These are phyloP conservation scores for Botrytis cinerea DNA, from an alignment of 2,329 filamentous ascomycete genomes.

Conservation along the genomic window DNA sequence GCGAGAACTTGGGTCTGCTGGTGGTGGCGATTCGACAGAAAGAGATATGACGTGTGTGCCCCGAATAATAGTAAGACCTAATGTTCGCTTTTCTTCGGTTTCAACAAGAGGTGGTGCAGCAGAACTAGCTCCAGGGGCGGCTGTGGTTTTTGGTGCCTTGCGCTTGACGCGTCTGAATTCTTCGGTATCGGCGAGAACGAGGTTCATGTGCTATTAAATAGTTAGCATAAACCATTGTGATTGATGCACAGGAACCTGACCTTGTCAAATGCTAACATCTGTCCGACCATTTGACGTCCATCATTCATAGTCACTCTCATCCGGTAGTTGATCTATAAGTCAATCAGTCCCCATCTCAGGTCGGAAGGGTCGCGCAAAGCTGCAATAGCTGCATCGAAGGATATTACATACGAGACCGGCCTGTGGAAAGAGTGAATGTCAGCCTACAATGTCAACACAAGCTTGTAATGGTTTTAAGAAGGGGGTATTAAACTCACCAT, in stretches of 20 bases:
- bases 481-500: slow-evolving; percentile 72
- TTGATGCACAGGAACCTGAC: slow-evolving; percentile 47
- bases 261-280: slow-evolving; percentile 99
- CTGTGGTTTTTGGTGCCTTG: slow-evolving; percentile 72
- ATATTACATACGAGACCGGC: slow-evolving; percentile 67
- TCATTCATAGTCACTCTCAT: slow-evolving; percentile 97
- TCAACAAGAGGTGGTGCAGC: slow-evolving; percentile 70
- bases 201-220: slow-evolving; percentile 84
- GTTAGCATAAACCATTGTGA: neutral
- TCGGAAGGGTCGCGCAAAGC: slow-evolving; percentile 37
- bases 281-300: slow-evolving; percentile 92
- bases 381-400: slow-evolving; percentile 37
- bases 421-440: slow-evolving; percentile 58
- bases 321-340: slow-evolving; percentile 89
- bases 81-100: slow-evolving; percentile 94
- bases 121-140: slow-evolving; percentile 55
- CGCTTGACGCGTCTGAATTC: slow-evolving; percentile 92
- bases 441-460: slow-evolving; percentile 59
- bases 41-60: slow-evolving; percentile 93
- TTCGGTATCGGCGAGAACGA: slow-evolving; percentile 97
- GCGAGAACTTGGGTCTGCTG: slow-evolving; percentile 87
- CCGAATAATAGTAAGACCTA: slow-evolving; percentile 91
- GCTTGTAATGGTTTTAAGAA: slow-evolving; percentile 44
- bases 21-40: slow-evolving; percentile 92
- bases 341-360: slow-evolving; percentile 30